Evolutionary conservation across 2,329 filamentous ascomycete genomes (phyloP).

Genomic region (Cladophialophora exuberans): DNA sequence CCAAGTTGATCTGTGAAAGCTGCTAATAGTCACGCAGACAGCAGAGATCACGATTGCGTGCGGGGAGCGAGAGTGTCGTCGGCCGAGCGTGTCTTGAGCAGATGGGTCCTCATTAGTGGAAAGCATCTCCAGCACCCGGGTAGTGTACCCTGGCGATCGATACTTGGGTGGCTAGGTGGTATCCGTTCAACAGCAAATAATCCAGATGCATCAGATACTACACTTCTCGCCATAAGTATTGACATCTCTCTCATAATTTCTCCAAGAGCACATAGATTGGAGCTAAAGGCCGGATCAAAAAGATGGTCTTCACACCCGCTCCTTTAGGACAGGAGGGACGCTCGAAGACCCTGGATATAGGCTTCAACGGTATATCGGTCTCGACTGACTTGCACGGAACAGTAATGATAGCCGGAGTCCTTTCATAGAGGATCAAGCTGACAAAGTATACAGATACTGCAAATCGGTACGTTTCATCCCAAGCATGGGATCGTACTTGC

Average conservation of each 20-base stretch:
- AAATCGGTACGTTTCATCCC: conserved; percentile 21
- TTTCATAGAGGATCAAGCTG: background rate
- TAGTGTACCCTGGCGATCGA: background rate
- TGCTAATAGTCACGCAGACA: background rate
- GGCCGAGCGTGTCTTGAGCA: background rate
- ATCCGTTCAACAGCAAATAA: too few relatives aligned
- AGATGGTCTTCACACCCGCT: too few relatives aligned
- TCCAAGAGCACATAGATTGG: too few relatives aligned
- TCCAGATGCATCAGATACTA: too few relatives aligned
- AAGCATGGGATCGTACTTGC: conserved; percentile 22
- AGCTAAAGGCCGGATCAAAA: too few relatives aligned
- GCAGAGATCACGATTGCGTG: background rate
- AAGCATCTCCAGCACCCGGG: background rate
- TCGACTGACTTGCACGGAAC: conserved; percentile 18
- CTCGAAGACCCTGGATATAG: conserved; percentile 21
- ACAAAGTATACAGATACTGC: conserved; percentile 11
- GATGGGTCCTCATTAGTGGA: background rate
- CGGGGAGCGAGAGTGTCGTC: background rate
- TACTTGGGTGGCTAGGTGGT: background rate
- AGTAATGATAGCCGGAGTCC: background rate
- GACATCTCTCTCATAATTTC: too few relatives aligned
- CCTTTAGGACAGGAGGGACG: too few relatives aligned
- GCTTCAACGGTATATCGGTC: conserved; percentile 19
- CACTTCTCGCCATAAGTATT: too few relatives aligned
- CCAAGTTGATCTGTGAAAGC: background rate